A percentile compares a stretch with the other conserved stretches of the same genome.
Evolutionary conservation across 345 rosid species (phyloP).

Genomic region (Melaleuca alternifolia): DNA sequence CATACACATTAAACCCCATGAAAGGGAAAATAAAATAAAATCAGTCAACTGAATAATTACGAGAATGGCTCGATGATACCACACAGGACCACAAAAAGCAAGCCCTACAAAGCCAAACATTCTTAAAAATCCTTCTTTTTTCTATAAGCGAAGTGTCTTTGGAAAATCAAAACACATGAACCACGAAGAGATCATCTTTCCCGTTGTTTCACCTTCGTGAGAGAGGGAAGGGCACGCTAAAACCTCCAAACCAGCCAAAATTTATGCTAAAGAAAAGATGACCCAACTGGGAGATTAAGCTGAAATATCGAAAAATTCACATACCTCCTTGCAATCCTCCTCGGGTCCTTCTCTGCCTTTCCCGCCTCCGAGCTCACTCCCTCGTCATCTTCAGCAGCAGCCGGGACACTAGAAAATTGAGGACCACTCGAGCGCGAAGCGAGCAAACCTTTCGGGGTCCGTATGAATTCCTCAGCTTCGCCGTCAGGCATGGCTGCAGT

Average conservation of each 20-base stretch:
- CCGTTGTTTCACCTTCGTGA: background rate
- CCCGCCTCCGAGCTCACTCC: background rate
- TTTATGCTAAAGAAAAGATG: background rate
- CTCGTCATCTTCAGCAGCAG: background rate
- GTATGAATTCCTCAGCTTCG: background rate
- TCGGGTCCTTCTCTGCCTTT: constrained; percentile 39
- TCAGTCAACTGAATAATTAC: background rate
- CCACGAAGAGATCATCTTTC: background rate
- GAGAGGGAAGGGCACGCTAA: background rate
- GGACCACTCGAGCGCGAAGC: background rate
- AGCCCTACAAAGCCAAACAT: background rate
- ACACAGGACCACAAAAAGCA: background rate
- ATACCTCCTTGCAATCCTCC: constrained; percentile 41
- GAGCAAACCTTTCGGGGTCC: background rate
- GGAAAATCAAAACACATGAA: background rate
- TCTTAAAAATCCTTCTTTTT: background rate
- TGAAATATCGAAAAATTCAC: background rate
- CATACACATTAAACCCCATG: background rate
- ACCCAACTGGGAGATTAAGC: background rate
- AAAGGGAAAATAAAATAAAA: background rate
- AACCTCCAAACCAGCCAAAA: background rate
- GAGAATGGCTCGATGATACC: background rate
- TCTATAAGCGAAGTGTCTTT: background rate
- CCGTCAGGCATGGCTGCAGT: background rate
- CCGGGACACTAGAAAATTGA: background rate